Conservation (phyloP, 1,284 basidiomycete genomes). For the Austropuccinia psidii region DNA sequence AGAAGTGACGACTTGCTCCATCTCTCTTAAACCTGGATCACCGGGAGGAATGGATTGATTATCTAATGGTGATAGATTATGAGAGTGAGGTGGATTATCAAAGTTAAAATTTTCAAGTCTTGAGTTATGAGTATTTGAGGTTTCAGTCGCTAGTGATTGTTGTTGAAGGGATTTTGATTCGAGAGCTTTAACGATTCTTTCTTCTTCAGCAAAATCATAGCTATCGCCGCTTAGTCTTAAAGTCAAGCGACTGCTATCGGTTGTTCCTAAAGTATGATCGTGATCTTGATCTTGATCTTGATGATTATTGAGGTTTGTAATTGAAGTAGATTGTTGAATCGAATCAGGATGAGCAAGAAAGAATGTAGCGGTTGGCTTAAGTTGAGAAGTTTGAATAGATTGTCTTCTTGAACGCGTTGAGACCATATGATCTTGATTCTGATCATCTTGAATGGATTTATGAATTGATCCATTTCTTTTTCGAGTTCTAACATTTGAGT, state of each 20-base stretch:
- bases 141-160: neutral
- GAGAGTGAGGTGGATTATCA: neutral
- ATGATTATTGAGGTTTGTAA: no score
- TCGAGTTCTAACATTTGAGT: no score
- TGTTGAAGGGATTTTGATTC: neutral
- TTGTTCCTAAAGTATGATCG: constrained; percentile 8
- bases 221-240: constrained; percentile 21
- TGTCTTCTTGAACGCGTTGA: neutral
- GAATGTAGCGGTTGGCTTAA: constrained; percentile 24
- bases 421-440: neutral
- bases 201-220: constrained; percentile 33
- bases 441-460: neutral
- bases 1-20: constrained; percentile 24
- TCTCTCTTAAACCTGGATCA: constrained; percentile 24
- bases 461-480: constrained; percentile 8
- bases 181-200: constrained; percentile 25
- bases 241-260: constrained; percentile 24
- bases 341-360: constrained; percentile 21
- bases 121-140: neutral
- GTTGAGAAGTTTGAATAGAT: neutral
- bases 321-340: neutral
- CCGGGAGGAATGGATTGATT: neutral
- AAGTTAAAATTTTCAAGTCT: neutral
- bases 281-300: neutral
- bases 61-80: neutral